phyloP scores from a whole-genome alignment of 2,329 filamentous ascomycete species.

The Talaromyces funiculosus region DNA sequence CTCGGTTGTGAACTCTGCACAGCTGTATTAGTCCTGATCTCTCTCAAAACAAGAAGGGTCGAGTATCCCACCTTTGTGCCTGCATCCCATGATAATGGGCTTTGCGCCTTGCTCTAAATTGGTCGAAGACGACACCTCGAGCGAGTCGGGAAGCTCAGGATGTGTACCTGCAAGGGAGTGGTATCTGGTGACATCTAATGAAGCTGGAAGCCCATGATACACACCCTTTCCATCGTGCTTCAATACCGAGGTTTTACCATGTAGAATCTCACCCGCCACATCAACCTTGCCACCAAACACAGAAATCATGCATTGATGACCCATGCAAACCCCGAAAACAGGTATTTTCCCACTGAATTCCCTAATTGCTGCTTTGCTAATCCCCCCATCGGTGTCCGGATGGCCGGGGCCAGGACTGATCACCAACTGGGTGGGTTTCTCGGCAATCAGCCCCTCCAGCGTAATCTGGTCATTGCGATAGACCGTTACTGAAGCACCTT shows the following conservation, averaged over 20 bases:
- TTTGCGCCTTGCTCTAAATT: constrained; percentile 55
- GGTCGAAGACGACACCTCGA: constrained; percentile 90
- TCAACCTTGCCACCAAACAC: constrained; percentile 86
- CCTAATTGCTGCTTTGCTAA: constrained; percentile 85
- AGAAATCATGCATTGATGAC: constrained; percentile 95
- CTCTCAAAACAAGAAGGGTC: not conserved
- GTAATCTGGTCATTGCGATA: constrained; percentile 88
- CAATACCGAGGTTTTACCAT: constrained; percentile 91
- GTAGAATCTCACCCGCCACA: constrained; percentile 91
- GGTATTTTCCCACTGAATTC: constrained; percentile 93
- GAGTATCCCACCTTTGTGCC: constrained; percentile 58
- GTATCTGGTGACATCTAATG: constrained; percentile 85
- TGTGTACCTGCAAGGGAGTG: constrained; percentile 93
- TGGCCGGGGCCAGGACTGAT: constrained; percentile 94
- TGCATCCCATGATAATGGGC: constrained; percentile 91
- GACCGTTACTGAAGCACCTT: constrained; percentile 85
- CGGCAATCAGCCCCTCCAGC: constrained; percentile 72
- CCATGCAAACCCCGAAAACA: constrained; percentile 95
- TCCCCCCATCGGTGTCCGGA: constrained; percentile 81
- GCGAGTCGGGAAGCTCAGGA: constrained; percentile 72
- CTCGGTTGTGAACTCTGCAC: constrained; percentile 56
- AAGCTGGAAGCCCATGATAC: constrained; percentile 72
- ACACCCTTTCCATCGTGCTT: constrained; percentile 85
- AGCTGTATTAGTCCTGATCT: constrained; percentile 50
- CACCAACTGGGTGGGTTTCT: constrained; percentile 87